Base-by-base conservation (phyloP, 371 early-diverging fungal species). In the Haplosporangium sp. region DNA sequence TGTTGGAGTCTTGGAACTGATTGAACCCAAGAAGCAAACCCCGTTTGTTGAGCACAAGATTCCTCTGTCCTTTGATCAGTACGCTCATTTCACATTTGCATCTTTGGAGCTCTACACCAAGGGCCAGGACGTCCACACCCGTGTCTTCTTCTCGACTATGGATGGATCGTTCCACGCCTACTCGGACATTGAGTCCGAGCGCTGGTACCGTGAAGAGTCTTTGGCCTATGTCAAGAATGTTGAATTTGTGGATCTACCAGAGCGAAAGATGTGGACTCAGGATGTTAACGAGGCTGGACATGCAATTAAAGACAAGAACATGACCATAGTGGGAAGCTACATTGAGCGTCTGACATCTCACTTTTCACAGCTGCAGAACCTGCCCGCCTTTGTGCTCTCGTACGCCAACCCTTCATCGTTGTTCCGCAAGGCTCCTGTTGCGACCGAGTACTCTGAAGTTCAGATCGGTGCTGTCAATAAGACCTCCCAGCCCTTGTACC, bases 201-300 rank as follows among this genome's bases (percentile, higher is more conserved):
- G 84, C 8, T 97, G 98, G 98, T 86, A 89, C 29, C 91, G 95
- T 42, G 93, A 95, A 55, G 98, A 97, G 81, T 86, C 94, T 14
- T 84, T 96, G 66, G 88, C 94, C 0, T 85, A 90, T 42, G 83
- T 86, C 8, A 82, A 83, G 2, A 87, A 87, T n/a, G 85, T 92
- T 43, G 92, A 87, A 64, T 94, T 95, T 72, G 73, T 97, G 56
- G 95, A 95, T 51, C 84, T 96, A 18, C 96, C 96, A 6, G 93
- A 94, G 64, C 84, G 86, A 53, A 86, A 88, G 47, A 74, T 90
- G 58, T 91, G 91, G 81, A 92, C 94, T 1, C 89, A 93, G 73
- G 92, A 93, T 61, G 86, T 84, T 0, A 92, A 95, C 48, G 94
- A 95, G 73, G 74, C 90, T 5, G 85, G 86, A 74, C 79, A 73